Evolutionary conservation across 2,329 filamentous ascomycete species (phyloP).

Genomic region (Fusarium sp.): DNA sequence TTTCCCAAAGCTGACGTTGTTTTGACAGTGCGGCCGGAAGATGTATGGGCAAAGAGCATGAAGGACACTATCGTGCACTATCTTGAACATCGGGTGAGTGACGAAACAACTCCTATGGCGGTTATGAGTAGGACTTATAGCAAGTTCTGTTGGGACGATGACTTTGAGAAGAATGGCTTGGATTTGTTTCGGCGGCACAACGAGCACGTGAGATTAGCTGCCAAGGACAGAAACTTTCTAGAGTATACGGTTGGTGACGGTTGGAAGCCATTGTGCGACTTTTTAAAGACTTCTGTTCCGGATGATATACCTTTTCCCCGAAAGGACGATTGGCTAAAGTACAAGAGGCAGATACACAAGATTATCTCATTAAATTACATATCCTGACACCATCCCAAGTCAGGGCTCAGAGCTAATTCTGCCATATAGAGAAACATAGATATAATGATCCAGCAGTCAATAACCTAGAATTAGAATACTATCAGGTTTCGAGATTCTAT

Average conservation of each 20-base stretch:
- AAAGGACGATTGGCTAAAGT: neutral
- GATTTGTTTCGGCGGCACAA: neutral
- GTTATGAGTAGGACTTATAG: neutral
- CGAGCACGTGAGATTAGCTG: neutral
- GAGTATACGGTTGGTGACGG: neutral
- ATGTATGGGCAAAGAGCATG: neutral
- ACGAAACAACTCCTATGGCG: neutral
- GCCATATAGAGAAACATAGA: no score
- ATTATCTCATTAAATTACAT: no score
- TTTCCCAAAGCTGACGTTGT: neutral
- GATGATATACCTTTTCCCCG: neutral
- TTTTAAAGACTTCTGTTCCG: neutral
- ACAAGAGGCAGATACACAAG: neutral
- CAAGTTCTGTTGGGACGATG: neutral
- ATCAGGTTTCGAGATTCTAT: neutral
- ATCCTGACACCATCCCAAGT: no score
- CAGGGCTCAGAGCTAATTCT: no score
- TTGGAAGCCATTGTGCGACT: neutral
- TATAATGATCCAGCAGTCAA: no score
- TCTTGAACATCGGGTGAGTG: neutral
- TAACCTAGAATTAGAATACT: no score
- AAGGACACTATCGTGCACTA: neutral
- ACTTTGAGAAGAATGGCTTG: neutral
- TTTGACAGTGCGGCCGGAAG: neutral
- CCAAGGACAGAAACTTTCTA: neutral